phyloP scores from a whole-genome alignment of 352 stramenopile species.

The Sclerospora graminicola region DNA sequence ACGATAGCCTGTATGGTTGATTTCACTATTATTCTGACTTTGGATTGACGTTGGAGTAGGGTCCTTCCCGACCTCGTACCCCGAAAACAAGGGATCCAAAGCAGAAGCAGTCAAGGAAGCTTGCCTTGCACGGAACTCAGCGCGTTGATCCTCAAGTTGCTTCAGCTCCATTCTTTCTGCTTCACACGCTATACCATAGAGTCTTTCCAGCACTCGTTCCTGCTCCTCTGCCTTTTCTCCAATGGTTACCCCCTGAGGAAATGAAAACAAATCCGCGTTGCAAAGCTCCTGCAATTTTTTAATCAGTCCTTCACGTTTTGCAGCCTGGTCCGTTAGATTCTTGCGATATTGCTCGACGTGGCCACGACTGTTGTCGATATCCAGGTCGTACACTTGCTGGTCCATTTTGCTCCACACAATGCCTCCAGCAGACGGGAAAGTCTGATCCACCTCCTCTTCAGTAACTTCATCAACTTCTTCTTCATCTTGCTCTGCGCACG shows the following conservation, averaged over 20 bases:
- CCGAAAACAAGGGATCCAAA: constrained; percentile 20
- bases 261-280: constrained; percentile 36
- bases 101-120: constrained; percentile 16
- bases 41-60: constrained; percentile 12
- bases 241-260: constrained; percentile 20
- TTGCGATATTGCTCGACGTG: constrained; percentile 75
- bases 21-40: constrained; percentile 14
- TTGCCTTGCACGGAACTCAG: constrained; percentile 24
- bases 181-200: constrained; percentile 46
- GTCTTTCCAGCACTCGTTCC: constrained; percentile 29
- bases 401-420: constrained; percentile 71
- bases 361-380: constrained; percentile 52
- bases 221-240: constrained; percentile 35
- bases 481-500: constrained; percentile 31
- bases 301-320: constrained; percentile 53
- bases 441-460: constrained; percentile 10
- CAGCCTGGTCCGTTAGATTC: constrained; percentile 54
- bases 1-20: constrained; percentile 18
- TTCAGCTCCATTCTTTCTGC: constrained; percentile 44
- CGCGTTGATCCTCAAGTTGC: constrained; percentile 38
- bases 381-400: constrained; percentile 69
- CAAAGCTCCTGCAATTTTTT: constrained; percentile 33
- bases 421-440: constrained; percentile 22
- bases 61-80: constrained; percentile 12
- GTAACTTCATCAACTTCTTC: constrained; percentile 9